These are phyloP conservation scores for Pseudozyma thailandica DNA, from an alignment of 1,284 basidiomycete genomes.

Conservation along the genomic window DNA sequence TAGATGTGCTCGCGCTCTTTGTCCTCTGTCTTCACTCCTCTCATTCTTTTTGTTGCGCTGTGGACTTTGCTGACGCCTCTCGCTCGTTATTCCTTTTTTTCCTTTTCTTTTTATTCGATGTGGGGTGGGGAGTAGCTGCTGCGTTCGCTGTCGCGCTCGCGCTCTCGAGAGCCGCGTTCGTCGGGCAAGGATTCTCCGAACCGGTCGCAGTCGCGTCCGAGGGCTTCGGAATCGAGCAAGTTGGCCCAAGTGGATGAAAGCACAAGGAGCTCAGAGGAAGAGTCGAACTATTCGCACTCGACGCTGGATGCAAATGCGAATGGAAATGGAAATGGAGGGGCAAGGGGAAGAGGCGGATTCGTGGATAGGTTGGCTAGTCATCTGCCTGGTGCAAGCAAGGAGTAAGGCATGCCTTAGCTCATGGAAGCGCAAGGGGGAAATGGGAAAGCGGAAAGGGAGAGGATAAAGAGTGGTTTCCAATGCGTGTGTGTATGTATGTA, in stretches of 20 bases:
- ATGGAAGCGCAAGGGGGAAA: no score
- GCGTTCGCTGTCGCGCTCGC: conserved; percentile 59
- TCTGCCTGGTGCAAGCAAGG: conserved; percentile 20
- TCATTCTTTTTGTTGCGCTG: background rate
- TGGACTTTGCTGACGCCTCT: no score
- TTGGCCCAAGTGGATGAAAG: conserved; percentile 55
- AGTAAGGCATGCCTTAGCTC: background rate
- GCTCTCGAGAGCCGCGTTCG: conserved; percentile 59
- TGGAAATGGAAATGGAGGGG: no score
- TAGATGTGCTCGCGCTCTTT: no score
- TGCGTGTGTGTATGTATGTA: no score
- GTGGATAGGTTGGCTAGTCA: conserved; percentile 34
- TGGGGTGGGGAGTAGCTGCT: conserved; percentile 30
- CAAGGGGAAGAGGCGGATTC: no score
- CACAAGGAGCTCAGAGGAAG: conserved; percentile 41
- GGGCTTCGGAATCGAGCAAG: conserved; percentile 46
- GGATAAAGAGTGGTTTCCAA: no score
- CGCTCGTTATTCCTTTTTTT: no score
- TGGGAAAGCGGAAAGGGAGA: no score
- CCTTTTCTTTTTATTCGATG: background rate
- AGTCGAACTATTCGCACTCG: conserved; percentile 15
- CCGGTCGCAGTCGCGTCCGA: conserved; percentile 33
- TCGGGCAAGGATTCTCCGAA: conserved; percentile 45
- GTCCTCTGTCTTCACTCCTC: no score
- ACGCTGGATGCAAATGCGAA: no score